Evolutionary conservation across 805 yeast genomes (phyloP), one percentile per base, ranked within the genome.

Genomic region (Zygoascus ofunaensis): DNA sequence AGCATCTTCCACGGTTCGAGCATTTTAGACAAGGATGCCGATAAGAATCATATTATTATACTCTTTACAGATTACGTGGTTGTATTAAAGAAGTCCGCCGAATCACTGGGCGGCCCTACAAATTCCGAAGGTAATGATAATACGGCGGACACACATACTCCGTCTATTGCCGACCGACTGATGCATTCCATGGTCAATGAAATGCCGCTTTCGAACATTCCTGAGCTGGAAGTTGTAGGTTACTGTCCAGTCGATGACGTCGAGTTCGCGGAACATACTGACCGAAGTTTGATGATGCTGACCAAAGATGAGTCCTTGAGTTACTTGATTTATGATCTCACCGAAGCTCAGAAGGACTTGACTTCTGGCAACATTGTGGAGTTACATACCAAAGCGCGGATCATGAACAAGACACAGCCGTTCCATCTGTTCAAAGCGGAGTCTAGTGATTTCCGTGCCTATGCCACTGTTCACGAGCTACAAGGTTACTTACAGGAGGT

Each of bases 181-280:
- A 86, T 89, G 94, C 94, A 89, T 56, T 86, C 96, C 0, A 69
- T 90, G 57, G 77, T 84, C 24, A 90, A 90, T 58, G 94, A 86
- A 55, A 80, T 80, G 20, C 92, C 95, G 0, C 69, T 90, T 35
- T 56, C 55, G 30, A 47, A 51, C 28, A 64, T 87, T 15, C 96
- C 97, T 0, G 66, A 68, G 22, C 69, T 90, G 68, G 68, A 65
- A 48, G 95, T 89, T 4, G 69, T 67, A 10, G 71, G 74, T 3
- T 86, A 92, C 84, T 72, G 81, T 22, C 68, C 71, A 10, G 76
- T 87, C 5, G 70, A 72, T 28, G 73, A 77, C 26, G 66, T 82
- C 2, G 61, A 71, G 18, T 75, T 77, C 4, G 68, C 77, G 2
- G 68, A 74, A 42, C 71, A 70, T 54, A 56, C 59, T 41, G 38